phyloP scores from a whole-genome alignment of 2,329 filamentous ascomycete genomes.

The Sclerotiophoma versabilis region DNA sequence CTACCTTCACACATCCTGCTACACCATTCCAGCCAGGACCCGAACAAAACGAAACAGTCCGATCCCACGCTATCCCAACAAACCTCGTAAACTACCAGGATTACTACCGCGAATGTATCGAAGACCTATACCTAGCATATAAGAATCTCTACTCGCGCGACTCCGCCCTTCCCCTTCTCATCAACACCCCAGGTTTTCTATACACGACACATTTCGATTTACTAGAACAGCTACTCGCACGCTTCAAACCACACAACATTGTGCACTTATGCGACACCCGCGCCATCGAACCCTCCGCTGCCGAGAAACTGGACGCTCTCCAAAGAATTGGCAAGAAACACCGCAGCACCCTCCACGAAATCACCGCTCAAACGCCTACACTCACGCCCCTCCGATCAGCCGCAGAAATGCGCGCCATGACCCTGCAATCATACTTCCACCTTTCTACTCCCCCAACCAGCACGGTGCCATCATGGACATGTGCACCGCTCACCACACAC shows the following conservation, averaged over 20 bases:
- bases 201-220: slow-evolving; percentile 73
- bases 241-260: slow-evolving; percentile 65
- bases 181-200: slow-evolving; percentile 80
- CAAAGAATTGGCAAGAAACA: slow-evolving; percentile 48
- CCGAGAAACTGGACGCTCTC: slow-evolving; percentile 64
- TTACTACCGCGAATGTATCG: slow-evolving; percentile 69
- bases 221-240: slow-evolving; percentile 63
- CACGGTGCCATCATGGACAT: slow-evolving; percentile 55
- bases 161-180: slow-evolving; percentile 63
- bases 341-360: slow-evolving; percentile 54
- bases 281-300: slow-evolving; percentile 61
- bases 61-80: slow-evolving; percentile 71
- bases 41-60: slow-evolving; percentile 55
- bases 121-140: slow-evolving; percentile 69
- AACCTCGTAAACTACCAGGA: slow-evolving; percentile 71
- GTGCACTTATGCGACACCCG: slow-evolving; percentile 65
- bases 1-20: slow-evolving; percentile 69
- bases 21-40: slow-evolving; percentile 22
- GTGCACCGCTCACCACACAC: slow-evolving; percentile 62
- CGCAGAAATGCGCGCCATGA: slow-evolving; percentile 73
- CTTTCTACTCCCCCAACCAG: slow-evolving; percentile 24
- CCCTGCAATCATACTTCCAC: slow-evolving; percentile 83
- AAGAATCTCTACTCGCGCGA: slow-evolving; percentile 53
- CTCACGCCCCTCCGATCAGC: slow-evolving; percentile 61
- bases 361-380: slow-evolving; percentile 62